Evolutionary conservation across 768 basidiomycete genomes (phyloP), one percentile per base, ranked within the genome.

Genomic region (Collybia mongolica): DNA sequence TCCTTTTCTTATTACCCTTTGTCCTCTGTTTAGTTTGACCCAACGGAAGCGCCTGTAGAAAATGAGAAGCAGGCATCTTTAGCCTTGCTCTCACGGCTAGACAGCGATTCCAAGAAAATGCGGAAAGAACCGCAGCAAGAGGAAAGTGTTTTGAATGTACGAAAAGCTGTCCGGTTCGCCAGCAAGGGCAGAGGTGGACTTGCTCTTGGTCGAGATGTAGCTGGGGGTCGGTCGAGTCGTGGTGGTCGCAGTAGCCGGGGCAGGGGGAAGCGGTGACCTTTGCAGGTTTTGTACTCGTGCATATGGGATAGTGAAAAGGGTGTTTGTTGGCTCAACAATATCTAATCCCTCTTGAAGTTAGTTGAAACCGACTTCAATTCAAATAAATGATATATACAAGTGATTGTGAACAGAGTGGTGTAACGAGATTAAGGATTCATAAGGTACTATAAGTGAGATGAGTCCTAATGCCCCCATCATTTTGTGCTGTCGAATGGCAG

Each of bases 101-200:
- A 90, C 18, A 82, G 83, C 29, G 82, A 85, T 38, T 63, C 79
- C 1, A 92, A 84, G 69, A 87, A 84, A 62, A 77, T 76, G 54
- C 78, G 76, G 45, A 70, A 63, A 46, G 71, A 70, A 37, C 72
- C 74, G 9, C 68, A 62, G 52, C 65, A 69, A 23, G 77, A 68
- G 60, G 83, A 74, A 57, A 75, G 73, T 22, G 81, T 88, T 3
- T 67, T 99, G 46, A 95, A 98, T 64, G 80, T 88, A 0, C 80
- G 96, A 50, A 98, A 98, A 66, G 95, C 95, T 0, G 83, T 98
- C 19, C 76, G 88, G 39, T 75, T 77, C 45, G 86, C 83, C 17
- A 90, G 84, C 55, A 86, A 81, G 64, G 86, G 88, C 1, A 73
- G 74, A 47, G 89, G 88, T 17, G 79, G 81, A 7, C 64, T 79